Conservation (phyloP, 176 grass and related monocot species). For the Zea luxurians region DNA sequence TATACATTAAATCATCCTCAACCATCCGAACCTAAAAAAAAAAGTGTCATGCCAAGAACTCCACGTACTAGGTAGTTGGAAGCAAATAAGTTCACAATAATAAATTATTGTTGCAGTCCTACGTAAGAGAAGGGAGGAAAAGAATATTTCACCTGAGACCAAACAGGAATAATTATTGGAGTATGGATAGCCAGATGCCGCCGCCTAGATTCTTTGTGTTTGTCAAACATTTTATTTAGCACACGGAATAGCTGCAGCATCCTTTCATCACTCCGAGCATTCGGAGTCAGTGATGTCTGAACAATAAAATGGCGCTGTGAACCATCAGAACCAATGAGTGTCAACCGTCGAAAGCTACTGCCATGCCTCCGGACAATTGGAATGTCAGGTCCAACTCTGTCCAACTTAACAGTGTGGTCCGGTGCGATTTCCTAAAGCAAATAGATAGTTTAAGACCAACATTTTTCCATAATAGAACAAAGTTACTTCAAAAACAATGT, state of each 20-base stretch:
- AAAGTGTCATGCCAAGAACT: slow-evolving; percentile 17
- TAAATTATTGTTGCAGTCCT: neutral
- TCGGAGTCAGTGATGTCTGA: slow-evolving; percentile 95
- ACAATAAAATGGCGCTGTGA: slow-evolving; percentile 98
- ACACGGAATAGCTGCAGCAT: slow-evolving; percentile 98
- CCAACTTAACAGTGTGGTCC: slow-evolving; percentile 96
- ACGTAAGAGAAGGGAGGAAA: neutral
- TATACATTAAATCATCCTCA: slow-evolving; percentile 99
- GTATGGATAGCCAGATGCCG: slow-evolving; percentile 89
- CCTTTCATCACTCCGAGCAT: slow-evolving; percentile 97
- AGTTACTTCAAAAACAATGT: slow-evolving; percentile 6
- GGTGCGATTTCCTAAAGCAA: slow-evolving; percentile 82
- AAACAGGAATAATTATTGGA: slow-evolving; percentile 99
- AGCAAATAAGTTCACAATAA: slow-evolving; percentile 17
- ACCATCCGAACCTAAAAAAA: slow-evolving; percentile 89
- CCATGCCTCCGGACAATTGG: slow-evolving; percentile 98
- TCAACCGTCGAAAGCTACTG: slow-evolving; percentile 90
- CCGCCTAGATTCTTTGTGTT: slow-evolving; percentile 94
- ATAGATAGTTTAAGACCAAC: slow-evolving; percentile 26
- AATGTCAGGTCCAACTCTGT: slow-evolving; percentile 92
- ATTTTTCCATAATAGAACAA: neutral
- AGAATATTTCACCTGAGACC: slow-evolving; percentile 78
- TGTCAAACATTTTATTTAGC: slow-evolving; percentile 99
- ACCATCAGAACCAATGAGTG: slow-evolving; percentile 98
- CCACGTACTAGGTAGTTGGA: neutral